Percentiles rank a stretch among this genome's conserved stretches.
Evolutionary conservation across 495 filamentous ascomycete genomes (phyloP).

Genomic region (Cudoniella acicularis): DNA sequence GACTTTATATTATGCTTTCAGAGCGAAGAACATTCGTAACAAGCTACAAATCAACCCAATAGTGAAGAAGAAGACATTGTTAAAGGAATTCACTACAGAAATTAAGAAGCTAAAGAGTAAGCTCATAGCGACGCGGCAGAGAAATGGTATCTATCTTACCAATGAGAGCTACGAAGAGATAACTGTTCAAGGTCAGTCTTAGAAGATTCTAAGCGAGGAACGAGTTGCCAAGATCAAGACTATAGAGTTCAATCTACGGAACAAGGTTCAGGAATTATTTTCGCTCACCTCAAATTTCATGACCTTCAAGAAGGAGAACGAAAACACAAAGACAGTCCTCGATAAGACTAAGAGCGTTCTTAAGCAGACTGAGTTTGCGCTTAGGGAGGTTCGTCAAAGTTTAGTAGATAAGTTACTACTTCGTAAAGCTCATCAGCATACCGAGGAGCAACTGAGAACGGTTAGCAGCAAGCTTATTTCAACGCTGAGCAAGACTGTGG

Average conservation of each 20-base stretch:
- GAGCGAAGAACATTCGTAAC: conserved; percentile 97
- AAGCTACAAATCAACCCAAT: conserved; percentile 93
- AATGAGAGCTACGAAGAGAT: conserved; percentile 83
- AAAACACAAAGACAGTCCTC: conserved; percentile 63
- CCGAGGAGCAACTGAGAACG: conserved; percentile 68
- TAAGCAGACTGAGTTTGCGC: conserved; percentile 79
- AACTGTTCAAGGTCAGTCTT: conserved; percentile 83
- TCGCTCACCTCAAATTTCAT: conserved; percentile 82
- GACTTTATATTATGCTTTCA: conserved; percentile 93
- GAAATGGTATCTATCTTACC: conserved; percentile 91
- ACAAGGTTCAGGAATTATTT: conserved; percentile 90
- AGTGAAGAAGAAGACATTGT: conserved; percentile 88
- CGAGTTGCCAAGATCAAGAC: conserved; percentile 88
- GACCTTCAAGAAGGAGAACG: conserved; percentile 79
- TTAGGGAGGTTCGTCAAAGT: conserved; percentile 67
- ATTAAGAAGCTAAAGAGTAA: conserved; percentile 93
- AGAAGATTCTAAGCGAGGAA: conserved; percentile 85
- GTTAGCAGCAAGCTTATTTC: conserved; percentile 72
- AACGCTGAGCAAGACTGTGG: conserved; percentile 69
- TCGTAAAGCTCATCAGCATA: conserved; percentile 79
- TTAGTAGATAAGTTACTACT: conserved; percentile 77
- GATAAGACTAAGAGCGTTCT: conserved; percentile 76
- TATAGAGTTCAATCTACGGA: conserved; percentile 81
- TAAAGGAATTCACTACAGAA: conserved; percentile 86
- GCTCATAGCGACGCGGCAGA: conserved; percentile 85